Base-by-base conservation (phyloP, 495 filamentous ascomycete genomes). In the Hypoxylon fuscum region DNA sequence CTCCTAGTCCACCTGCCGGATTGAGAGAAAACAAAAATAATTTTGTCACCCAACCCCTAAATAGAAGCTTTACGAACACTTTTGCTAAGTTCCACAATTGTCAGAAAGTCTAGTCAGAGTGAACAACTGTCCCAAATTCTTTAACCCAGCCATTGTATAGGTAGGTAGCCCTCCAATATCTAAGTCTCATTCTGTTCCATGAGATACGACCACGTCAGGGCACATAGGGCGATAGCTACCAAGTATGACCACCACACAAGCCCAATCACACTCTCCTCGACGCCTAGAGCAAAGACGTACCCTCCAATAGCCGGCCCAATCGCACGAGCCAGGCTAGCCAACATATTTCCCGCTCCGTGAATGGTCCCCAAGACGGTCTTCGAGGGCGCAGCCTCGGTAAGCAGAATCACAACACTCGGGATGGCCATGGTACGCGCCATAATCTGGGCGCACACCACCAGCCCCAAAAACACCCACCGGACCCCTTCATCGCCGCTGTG, bases 371-470 rank as follows among this genome's bases (percentile, higher is more conserved):
- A 70, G 2, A 89, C 80, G 4, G 66, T 76, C 3, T 83, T 81
- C 34, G 85, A 76, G 2, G 89, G 85, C n/a, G 86, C 83, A 11
- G 79, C 79, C 59, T 92, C 90, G 12, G 87, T 91, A 0, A 92
- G 77, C 0, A 93, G 72, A 11, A 92, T 90, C 0, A 89, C 82
- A 1, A 83, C 84, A 4, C 83, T 83, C 0, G 90, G 89, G 0
- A 90, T 76, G 2, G 85, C 86, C 64, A 92, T 91, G 3, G 89
- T 91, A 37, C 88, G 79, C 1, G 87, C 90, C 14, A 86, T 72
- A 20, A 92, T 89, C 68, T 92, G 90, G 1, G 90, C 68, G 23
- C 81, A 79, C 0, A 91, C 77, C 0, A 93, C 83, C 1, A 80
- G 27, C 0, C 83, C 83, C 17, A 93, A 82, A 80, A 89, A 46